Conservation (phyloP, 768 basidiomycete genomes). For the Auricularia sp. region DNA sequence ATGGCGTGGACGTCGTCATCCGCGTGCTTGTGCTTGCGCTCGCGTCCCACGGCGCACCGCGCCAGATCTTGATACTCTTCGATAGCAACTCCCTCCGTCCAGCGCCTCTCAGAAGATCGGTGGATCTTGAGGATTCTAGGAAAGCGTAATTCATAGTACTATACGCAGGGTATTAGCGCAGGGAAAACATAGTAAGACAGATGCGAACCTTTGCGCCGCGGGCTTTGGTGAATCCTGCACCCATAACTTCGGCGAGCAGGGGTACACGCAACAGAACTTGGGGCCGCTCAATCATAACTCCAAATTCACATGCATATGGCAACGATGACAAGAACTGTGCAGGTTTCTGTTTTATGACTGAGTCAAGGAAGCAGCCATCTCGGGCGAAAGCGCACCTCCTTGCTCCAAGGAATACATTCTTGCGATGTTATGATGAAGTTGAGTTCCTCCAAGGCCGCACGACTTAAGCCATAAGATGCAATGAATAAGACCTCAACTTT, state of each 20-base stretch:
- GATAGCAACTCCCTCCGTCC: constrained; percentile 34
- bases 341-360: background rate
- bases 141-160: constrained; percentile 81
- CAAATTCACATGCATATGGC: constrained; percentile 48
- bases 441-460: constrained; percentile 58
- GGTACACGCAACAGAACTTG: constrained; percentile 49
- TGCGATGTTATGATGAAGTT: constrained; percentile 56
- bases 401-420: constrained; percentile 20
- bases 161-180: background rate
- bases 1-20: background rate
- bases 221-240: constrained; percentile 77
- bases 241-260: constrained; percentile 61
- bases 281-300: constrained; percentile 41
- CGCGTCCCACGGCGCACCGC: background rate
- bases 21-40: background rate
- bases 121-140: constrained; percentile 68
- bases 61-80: background rate
- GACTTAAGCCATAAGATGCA: constrained; percentile 61
- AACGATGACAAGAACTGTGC: constrained; percentile 23
- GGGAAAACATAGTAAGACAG: too few relatives aligned
- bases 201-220: constrained; percentile 41
- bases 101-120: constrained; percentile 51
- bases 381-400: constrained; percentile 6
- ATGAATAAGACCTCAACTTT: constrained; percentile 47
- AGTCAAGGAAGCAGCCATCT: background rate